Evolutionary conservation across 2,329 filamentous ascomycete species (phyloP).

Genomic region (Alternaria arbusti): DNA sequence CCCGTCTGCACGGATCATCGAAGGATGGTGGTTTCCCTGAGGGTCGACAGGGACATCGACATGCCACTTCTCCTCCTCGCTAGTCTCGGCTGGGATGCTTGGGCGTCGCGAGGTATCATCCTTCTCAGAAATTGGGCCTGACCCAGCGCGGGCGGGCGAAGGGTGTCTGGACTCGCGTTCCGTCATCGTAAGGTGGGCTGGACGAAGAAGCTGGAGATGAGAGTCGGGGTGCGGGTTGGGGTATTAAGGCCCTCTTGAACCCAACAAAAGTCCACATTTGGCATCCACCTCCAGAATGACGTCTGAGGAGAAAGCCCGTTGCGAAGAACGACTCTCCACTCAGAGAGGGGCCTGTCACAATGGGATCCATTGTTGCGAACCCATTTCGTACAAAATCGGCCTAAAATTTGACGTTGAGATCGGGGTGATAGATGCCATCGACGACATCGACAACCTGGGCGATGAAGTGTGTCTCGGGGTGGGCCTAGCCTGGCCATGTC

Average conservation of each 20-base stretch:
- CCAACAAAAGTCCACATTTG: slow-evolving; percentile 4
- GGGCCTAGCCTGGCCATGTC: slow-evolving; percentile 8
- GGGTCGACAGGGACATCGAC: slow-evolving; percentile 10
- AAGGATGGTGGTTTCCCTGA: slow-evolving; percentile 15
- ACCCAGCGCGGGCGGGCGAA: slow-evolving; percentile 10
- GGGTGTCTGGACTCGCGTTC: slow-evolving; percentile 12
- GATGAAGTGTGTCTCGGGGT: slow-evolving; percentile 3
- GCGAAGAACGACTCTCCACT: slow-evolving; percentile 3
- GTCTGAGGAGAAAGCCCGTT: background rate
- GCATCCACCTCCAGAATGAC: slow-evolving; percentile 8
- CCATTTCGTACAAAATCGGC: slow-evolving; percentile 2
- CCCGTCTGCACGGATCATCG: slow-evolving; percentile 15
- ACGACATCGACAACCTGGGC: slow-evolving; percentile 8
- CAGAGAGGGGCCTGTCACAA: background rate
- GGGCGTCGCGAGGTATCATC: slow-evolving; percentile 5
- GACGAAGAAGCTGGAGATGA: slow-evolving; percentile 10
- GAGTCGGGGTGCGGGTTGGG: slow-evolving; percentile 6
- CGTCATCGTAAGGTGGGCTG: slow-evolving; percentile 2
- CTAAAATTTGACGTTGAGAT: slow-evolving; percentile 7
- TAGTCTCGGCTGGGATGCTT: slow-evolving; percentile 7
- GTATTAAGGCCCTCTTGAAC: slow-evolving; percentile 13
- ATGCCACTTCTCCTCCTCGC: slow-evolving; percentile 19
- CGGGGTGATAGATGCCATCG: slow-evolving; percentile 11
- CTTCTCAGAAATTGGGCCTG: slow-evolving; percentile 4
- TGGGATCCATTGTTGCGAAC: slow-evolving; percentile 1